Percentiles rank a stretch among this genome's conserved stretches.
Conservation (phyloP, 169 alveolate genomes). For the Cryptosporidium muris region DNA sequence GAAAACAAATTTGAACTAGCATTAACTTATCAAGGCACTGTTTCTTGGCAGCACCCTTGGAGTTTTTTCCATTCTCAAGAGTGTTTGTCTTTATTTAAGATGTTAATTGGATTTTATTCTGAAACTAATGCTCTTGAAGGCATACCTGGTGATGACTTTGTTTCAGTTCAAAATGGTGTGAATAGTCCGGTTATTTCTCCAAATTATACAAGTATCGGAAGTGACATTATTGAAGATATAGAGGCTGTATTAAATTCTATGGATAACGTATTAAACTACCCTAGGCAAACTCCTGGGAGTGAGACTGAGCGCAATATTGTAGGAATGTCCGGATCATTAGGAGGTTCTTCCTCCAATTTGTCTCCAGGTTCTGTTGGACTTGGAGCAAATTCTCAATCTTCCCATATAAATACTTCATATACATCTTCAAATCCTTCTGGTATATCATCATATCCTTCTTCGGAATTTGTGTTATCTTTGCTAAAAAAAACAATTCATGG, state of each 20-base stretch:
- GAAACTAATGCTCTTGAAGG: slow-evolving; percentile 27
- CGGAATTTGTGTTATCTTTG: slow-evolving; percentile 25
- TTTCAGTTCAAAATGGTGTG: neutral
- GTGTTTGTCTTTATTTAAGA: slow-evolving; percentile 47
- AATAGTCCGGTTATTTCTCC: neutral
- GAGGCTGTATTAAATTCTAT: slow-evolving; percentile 19
- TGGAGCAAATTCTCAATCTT: neutral
- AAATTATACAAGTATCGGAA: neutral
- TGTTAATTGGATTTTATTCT: slow-evolving; percentile 63
- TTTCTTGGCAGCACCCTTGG: slow-evolving; percentile 71
- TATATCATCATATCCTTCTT: slow-evolving; percentile 29
- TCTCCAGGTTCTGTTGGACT: neutral
- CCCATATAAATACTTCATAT: neutral
- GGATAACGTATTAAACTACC: slow-evolving; percentile 28
- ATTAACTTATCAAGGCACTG: slow-evolving; percentile 65
- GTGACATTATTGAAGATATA: slow-evolving; percentile 34
- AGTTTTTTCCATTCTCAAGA: slow-evolving; percentile 65
- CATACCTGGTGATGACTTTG: neutral
- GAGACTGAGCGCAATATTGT: slow-evolving; percentile 17
- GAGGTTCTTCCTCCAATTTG: no score
- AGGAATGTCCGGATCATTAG: neutral
- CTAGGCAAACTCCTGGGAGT: slow-evolving; percentile 8
- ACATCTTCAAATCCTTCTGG: neutral
- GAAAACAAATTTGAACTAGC: slow-evolving; percentile 65
- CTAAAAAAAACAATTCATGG: slow-evolving; percentile 40